These are phyloP conservation scores for Ustilago hordei DNA, from an alignment of 1,284 basidiomycete species.

Conservation along the genomic window DNA sequence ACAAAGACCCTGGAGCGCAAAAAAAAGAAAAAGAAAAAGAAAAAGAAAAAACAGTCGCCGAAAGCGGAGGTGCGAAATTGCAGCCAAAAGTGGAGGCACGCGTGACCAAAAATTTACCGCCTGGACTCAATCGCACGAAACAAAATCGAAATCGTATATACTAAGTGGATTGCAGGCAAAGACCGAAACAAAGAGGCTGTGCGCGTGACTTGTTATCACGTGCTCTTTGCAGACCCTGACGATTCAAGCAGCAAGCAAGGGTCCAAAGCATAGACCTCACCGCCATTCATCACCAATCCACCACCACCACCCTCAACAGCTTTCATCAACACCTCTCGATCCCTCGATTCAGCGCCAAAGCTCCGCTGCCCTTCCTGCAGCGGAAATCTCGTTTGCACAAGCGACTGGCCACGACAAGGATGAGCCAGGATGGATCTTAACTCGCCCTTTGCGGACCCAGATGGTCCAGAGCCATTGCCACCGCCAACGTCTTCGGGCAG, in stretches of 20 bases:
- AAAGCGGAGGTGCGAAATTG: neutral
- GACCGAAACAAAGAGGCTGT: too few species aligned
- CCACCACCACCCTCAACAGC: neutral
- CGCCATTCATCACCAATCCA: neutral
- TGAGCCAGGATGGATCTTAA: slow-evolving; percentile 41
- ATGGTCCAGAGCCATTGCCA: slow-evolving; percentile 30
- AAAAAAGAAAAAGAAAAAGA: too few species aligned
- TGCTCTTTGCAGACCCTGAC: neutral
- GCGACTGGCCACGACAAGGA: neutral
- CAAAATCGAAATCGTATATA: too few species aligned
- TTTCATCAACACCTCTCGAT: too few species aligned
- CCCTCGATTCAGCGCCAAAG: neutral
- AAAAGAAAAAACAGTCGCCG: neutral
- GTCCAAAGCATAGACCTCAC: neutral
- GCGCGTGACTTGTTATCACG: neutral
- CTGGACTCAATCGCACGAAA: too few species aligned
- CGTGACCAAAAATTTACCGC: too few species aligned
- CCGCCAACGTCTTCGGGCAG: slow-evolving; percentile 23
- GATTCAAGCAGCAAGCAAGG: slow-evolving; percentile 2
- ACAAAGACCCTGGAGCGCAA: neutral
- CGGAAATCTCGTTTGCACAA: too few species aligned
- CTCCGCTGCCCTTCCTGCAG: neutral
- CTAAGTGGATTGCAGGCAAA: too few species aligned
- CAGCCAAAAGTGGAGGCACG: neutral
- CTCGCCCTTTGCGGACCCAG: slow-evolving; percentile 51